Evolutionary conservation across 2,329 filamentous ascomycete genomes (phyloP).

Genomic region (Arthroderma sp.): DNA sequence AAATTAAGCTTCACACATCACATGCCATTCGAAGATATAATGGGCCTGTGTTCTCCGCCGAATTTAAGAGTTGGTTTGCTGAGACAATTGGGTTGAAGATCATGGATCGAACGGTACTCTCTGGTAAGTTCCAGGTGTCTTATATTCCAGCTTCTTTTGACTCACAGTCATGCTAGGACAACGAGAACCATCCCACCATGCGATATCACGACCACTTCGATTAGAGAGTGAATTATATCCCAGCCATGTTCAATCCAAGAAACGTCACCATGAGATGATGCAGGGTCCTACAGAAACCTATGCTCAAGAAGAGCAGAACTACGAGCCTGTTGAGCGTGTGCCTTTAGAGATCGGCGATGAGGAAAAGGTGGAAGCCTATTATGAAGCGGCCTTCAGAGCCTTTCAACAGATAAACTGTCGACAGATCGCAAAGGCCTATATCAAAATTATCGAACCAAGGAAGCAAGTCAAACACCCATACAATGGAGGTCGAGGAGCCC

Average conservation of each 20-base stretch:
- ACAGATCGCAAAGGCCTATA: constrained; percentile 32
- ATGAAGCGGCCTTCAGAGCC: constrained; percentile 27
- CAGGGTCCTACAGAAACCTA: not conserved
- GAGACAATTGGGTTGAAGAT: constrained; percentile 3
- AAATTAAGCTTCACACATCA: constrained; percentile 8
- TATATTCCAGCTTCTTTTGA: too few relatives aligned
- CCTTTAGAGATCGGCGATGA: constrained; percentile 25
- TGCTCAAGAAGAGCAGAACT: not conserved
- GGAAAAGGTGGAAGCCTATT: constrained; percentile 26
- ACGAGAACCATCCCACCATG: too few relatives aligned
- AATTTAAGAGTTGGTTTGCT: constrained; percentile 7
- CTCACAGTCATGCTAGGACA: too few relatives aligned
- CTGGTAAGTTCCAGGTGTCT: not conserved
- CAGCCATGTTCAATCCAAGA: not conserved
- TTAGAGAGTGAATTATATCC: too few relatives aligned
- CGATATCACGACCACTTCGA: too few relatives aligned
- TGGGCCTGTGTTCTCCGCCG: constrained; percentile 6
- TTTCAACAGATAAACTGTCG: constrained; percentile 36
- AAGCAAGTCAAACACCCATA: constrained; percentile 38
- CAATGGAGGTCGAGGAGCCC: constrained; percentile 31
- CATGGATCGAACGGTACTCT: not conserved
- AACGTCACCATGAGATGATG: not conserved
- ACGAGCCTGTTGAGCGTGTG: constrained; percentile 5
- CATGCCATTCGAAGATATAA: constrained; percentile 6
- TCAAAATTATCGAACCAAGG: constrained; percentile 34